Base-by-base conservation (phyloP, 192 early-diverging fungal genomes). In the Mortierella antarctica region DNA sequence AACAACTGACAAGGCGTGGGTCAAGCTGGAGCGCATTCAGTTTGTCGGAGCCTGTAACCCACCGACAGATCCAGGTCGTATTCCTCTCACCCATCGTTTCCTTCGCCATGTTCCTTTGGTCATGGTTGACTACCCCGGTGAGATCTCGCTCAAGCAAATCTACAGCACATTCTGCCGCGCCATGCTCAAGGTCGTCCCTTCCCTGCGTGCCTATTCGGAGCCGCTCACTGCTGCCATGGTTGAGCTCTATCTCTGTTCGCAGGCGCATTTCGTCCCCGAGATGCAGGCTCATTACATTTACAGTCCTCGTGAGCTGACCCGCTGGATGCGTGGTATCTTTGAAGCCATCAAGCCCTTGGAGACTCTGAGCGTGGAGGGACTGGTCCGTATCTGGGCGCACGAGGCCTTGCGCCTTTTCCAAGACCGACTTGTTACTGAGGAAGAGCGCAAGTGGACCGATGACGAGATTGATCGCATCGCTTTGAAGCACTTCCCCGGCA, bases 21-120 rank as follows among this genome's bases (percentile, higher is more conserved):
- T 99, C n/a, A 84, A 87, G 18, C 84, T 99, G 48, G 96, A 98
- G 87, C 91, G 96, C 44, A 95, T 99, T 69, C 98, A 99, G 84
- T 98, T 99, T 86, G 97, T 99, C 9, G 98, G 98, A 62, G 98
- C 98, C 13, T 99, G 98, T 86, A 99, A 99, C 74, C 98, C 98
- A 70, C 98, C 98, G 0, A 99, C 98, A 0, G 98, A 99, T 83
- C 96, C 98, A 41, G 98, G 98, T 46, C 96, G 98, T 76, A 96
- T 99, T 12, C 94, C 94, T 17, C 84, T 99, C 58, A 92, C 95
- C 58, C 96, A 95, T 68, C 90, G 98, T 74, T 99, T 99, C 91
- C 87, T 99, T 65, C 93, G 97, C 17, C 97, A 99, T 70, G 93
- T 97, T 44, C 97, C 98, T 39, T 84, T 99, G 44, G 92, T 99